Evolutionary conservation across 352 stramenopile species (phyloP).

Genomic region (Globisporangium yorkense): DNA sequence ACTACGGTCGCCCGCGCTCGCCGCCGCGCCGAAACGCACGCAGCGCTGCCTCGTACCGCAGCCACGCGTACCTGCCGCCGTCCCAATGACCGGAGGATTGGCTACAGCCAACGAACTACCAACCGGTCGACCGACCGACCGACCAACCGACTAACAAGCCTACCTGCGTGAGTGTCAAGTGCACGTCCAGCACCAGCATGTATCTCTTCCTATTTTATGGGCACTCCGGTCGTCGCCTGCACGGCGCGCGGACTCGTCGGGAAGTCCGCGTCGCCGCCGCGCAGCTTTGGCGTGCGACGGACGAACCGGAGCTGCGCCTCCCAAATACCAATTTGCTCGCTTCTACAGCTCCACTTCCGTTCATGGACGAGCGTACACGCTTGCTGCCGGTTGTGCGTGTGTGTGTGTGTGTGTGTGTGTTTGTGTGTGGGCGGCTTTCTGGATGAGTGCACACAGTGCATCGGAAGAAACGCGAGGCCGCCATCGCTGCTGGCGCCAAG

Average conservation of each 20-base stretch:
- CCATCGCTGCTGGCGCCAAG: background rate
- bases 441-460: background rate
- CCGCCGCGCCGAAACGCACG: slow-evolving; percentile 21
- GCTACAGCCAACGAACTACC: too few species aligned
- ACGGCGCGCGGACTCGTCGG: slow-evolving; percentile 10
- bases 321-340: background rate
- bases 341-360: background rate
- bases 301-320: background rate
- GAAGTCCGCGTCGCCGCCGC: slow-evolving; percentile 10
- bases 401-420: background rate
- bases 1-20: slow-evolving; percentile 9
- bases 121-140: slow-evolving; percentile 2
- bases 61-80: slow-evolving; percentile 11
- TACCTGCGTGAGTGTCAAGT: background rate
- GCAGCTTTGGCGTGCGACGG: background rate
- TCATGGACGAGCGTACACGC: too few species aligned
- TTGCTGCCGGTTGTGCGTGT: background rate
- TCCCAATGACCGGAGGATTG: slow-evolving; percentile 4
- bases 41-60: slow-evolving; percentile 13
- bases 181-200: slow-evolving; percentile 13
- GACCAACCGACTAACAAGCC: too few species aligned
- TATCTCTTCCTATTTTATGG: slow-evolving; percentile 11
- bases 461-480: background rate
- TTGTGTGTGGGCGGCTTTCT: background rate
- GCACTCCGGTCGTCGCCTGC: background rate